Percentiles rank a stretch among this genome's conserved stretches.
phyloP scores from a whole-genome alignment of 1,284 basidiomycete species.

The Uromyces viciae-fabae region DNA sequence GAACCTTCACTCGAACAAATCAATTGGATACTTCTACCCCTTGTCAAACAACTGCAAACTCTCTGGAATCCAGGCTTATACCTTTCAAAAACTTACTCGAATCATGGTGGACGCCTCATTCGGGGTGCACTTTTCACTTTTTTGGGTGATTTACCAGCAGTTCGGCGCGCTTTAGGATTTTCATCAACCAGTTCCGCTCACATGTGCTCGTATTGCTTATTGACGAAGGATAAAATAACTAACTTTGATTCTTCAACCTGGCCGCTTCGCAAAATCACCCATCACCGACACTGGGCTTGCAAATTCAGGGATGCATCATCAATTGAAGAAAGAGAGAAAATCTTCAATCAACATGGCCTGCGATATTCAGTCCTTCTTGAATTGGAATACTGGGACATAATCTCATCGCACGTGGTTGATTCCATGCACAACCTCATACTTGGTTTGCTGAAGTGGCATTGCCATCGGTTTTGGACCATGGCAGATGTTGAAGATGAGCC shows the following conservation, averaged over 20 bases:
- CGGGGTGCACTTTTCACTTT: slow-evolving; percentile 32
- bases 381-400: slow-evolving; percentile 33
- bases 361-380: slow-evolving; percentile 16
- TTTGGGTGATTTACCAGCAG: slow-evolving; percentile 42
- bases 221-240: not conserved
- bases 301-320: not conserved
- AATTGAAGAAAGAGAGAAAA: not conserved
- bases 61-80: slow-evolving; percentile 53
- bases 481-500: not conserved
- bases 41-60: slow-evolving; percentile 52
- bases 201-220: slow-evolving; percentile 43
- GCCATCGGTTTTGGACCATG: slow-evolving; percentile 10
- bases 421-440: slow-evolving; percentile 26
- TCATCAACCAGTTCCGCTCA: not conserved
- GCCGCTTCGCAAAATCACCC: not conserved
- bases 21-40: slow-evolving; percentile 53
- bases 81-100: not conserved
- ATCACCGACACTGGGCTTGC: not conserved
- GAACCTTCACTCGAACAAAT: slow-evolving; percentile 48
- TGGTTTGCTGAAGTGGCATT: slow-evolving; percentile 18
- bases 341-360: not conserved
- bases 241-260: slow-evolving; percentile 2
- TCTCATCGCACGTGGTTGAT: slow-evolving; percentile 10
- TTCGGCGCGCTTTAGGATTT: slow-evolving; percentile 34
- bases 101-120: not conserved